A percentile compares a stretch with the other conserved stretches of the same genome.
These are phyloP conservation scores for Leucocoprinus leucothites DNA, from an alignment of 768 basidiomycete species.

Conservation along the genomic window DNA sequence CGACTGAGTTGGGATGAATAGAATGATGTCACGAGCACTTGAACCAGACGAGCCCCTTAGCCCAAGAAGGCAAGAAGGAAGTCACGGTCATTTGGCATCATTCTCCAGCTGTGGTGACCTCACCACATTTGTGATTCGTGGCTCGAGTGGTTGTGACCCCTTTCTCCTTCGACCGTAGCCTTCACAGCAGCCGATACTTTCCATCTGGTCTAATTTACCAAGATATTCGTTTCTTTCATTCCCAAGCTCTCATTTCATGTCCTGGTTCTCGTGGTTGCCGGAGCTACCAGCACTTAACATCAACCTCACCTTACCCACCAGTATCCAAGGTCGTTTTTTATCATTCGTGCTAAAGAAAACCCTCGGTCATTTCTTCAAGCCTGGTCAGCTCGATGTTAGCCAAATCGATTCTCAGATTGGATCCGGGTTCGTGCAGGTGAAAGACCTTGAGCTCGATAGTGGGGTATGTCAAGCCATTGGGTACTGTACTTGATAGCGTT, in stretches of 20 bases:
- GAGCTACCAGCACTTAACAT: slow-evolving; percentile 67
- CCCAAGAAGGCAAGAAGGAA: no score
- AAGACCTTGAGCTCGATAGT: slow-evolving; percentile 75
- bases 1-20: no score
- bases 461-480: slow-evolving; percentile 45
- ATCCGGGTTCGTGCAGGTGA: slow-evolving; percentile 85
- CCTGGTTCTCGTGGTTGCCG: slow-evolving; percentile 61
- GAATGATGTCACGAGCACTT: no score
- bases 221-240: neutral
- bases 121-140: slow-evolving; percentile 5
- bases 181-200: neutral
- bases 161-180: neutral
- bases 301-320: slow-evolving; percentile 62
- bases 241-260: slow-evolving; percentile 18
- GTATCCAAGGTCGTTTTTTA: slow-evolving; percentile 84
- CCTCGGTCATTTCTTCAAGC: slow-evolving; percentile 83
- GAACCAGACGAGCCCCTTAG: no score
- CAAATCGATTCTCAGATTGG: slow-evolving; percentile 92
- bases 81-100: slow-evolving; percentile 5
- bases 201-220: neutral
- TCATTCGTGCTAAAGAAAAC: slow-evolving; percentile 84
- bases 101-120: slow-evolving; percentile 9
- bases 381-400: slow-evolving; percentile 82
- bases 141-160: neutral
- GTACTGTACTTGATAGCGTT: slow-evolving; percentile 8